Base-by-base conservation (phyloP, 2,329 filamentous ascomycete species). In the Xylaria sp. region DNA sequence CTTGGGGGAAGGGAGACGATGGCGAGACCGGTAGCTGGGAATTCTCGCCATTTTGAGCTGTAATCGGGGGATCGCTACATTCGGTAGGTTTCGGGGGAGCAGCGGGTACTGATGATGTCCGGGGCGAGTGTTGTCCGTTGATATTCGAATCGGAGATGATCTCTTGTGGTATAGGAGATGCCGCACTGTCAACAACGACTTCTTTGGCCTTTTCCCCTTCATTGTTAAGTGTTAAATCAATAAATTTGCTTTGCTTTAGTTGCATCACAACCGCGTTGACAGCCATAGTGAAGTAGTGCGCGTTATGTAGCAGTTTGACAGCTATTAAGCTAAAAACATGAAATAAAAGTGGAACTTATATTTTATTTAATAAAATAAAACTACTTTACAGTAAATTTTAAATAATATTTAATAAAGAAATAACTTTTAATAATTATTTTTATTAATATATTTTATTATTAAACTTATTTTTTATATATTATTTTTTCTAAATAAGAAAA, bases 141-240 rank as follows among this genome's bases (percentile, higher is more conserved):
- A 39, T 49, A 21, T 37, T 40, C 17, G n/a, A 6, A 21, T 18
- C 38, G 8, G 45, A 17, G 13, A 38, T 48, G 19, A 37, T 11
- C 11, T 13, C 16, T 7, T 6, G 11, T 13, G 29, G 8, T 34
- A 34, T 7, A 13, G 29, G 16, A 13, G 29, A n/a, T n/a, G 29
- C 24, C 5, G 24, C 16, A 34, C 11, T 7, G 4, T 13, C 29
- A 13, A 34, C 26, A 4, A 29, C 19, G 5, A 9, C 4, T 13
- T 7, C 3, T 34, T 34, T 34, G 29, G 16, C 5, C 9, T 57
- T 45, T 21, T 56, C 52, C 2, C 60, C 51, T 2, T 62, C 52
- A 18, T 62, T 47, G 17, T 55, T 42, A 34, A 38, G 48, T 13
- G 59, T 66, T 19, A 66, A 40, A 44, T 66, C 62, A 5, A 62